Evolutionary conservation across 2,329 filamentous ascomycete genomes (phyloP), one percentile per base, ranked within the genome.

Genomic region (Xylaria sp.): DNA sequence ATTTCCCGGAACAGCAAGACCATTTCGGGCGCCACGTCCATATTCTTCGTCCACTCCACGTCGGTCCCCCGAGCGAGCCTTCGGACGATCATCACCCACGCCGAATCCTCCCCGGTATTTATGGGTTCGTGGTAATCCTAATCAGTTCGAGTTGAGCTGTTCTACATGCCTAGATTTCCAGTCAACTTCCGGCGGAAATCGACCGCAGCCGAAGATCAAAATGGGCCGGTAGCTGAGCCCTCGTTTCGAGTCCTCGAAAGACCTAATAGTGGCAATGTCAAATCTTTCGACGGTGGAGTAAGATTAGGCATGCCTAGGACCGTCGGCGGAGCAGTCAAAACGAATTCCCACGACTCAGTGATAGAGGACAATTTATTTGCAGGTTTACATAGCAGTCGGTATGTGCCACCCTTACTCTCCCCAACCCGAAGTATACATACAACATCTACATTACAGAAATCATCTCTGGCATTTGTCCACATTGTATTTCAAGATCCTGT

Each of bases 151-250:
- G 69, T 69, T 60, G 72, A 76, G 70, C 74, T 75, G 69, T 77
- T 80, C 82, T 84, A 84, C 79, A 89, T 89, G 87, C 85, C 85
- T 86, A 88, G 85, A 81, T 89, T 89, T 79, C 85, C 86, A 70
- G 85, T 85, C 77, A 81, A 84, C 70, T 89, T 89, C 71, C 83
- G 85, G 85, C 87, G 87, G 83, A 89, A 85, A 82, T 87, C 86
- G 70, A 84, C 85, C 82, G 85, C 84, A 69, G 84, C 86, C 71
- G 85, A 84, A 71, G 78, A 85, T 69, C 84, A 86, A 69, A 83
- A 88, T 85, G 85, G 77, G 45, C 76, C 82, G 73, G 75, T 82
- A 78, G 78, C 82, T 70, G 82, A 84, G 66, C 81, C 85, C 21
- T 88, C 87, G 1, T 89, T 89, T 75, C 85, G 87, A 59, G 87